Percentiles rank a stretch among this genome's conserved stretches.
phyloP scores from a whole-genome alignment of 768 basidiomycete species.

The Panus rudis region DNA sequence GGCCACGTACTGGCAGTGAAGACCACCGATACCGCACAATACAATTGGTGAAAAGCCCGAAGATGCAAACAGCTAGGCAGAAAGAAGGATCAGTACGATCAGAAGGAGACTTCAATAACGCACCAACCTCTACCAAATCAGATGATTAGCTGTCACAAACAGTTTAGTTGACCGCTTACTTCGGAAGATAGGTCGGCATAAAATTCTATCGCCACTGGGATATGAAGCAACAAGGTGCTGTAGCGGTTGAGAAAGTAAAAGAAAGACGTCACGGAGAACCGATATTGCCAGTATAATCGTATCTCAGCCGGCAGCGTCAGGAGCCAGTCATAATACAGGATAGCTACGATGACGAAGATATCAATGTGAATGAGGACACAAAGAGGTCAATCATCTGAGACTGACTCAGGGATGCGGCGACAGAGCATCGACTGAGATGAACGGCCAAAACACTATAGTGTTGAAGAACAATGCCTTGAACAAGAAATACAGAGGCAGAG shows the following conservation, averaged over 20 bases:
- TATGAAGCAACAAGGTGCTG: slow-evolving; percentile 13
- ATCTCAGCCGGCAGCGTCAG: slow-evolving; percentile 38
- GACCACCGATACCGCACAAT: neutral
- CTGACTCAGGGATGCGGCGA: neutral
- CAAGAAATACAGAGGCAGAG: neutral
- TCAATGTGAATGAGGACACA: neutral
- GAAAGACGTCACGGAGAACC: slow-evolving; percentile 9
- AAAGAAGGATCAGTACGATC: neutral
- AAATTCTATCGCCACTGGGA: slow-evolving; percentile 12
- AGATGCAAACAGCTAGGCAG: neutral
- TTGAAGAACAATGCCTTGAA: neutral
- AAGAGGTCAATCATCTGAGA: neutral
- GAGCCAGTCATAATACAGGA: slow-evolving; percentile 37
- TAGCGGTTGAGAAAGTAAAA: slow-evolving; percentile 19
- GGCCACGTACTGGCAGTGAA: slow-evolving; percentile 1
- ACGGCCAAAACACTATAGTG: neutral
- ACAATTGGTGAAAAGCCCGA: slow-evolving; percentile 2
- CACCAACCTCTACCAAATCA: neutral
- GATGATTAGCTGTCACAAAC: neutral
- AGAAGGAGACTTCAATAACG: no score
- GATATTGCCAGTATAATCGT: slow-evolving; percentile 34
- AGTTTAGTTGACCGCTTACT: neutral
- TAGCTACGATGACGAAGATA: slow-evolving; percentile 11
- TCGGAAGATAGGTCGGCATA: neutral
- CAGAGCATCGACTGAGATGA: neutral